Evolutionary conservation across 2,329 filamentous ascomycete species (phyloP).

Genomic region (Penicillium sp.): DNA sequence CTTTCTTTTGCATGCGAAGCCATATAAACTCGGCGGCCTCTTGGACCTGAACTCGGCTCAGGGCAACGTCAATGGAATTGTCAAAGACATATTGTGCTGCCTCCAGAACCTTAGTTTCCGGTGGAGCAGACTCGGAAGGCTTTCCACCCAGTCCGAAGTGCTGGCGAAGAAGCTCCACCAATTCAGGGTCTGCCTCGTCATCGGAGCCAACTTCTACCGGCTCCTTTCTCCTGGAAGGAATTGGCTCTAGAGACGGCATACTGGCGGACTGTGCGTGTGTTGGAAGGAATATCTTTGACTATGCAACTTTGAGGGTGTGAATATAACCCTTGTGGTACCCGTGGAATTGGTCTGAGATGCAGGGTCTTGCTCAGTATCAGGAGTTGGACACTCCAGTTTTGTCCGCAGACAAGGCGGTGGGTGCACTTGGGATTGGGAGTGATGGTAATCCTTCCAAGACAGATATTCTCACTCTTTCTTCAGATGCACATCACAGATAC

Average conservation of each 20-base stretch:
- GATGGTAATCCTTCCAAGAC: too few relatives aligned
- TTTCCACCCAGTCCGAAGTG: slow-evolving; percentile 62
- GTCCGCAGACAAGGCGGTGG: too few relatives aligned
- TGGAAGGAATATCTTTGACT: too few relatives aligned
- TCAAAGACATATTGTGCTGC: slow-evolving; percentile 82
- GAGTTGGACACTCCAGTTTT: too few relatives aligned
- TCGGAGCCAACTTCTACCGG: slow-evolving; percentile 63
- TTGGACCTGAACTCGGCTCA: slow-evolving; percentile 78
- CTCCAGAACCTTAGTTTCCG: slow-evolving; percentile 76
- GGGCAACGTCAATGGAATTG: slow-evolving; percentile 85
- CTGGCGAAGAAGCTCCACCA: slow-evolving; percentile 77
- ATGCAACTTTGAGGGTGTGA: not conserved
- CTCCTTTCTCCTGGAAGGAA: slow-evolving; percentile 10
- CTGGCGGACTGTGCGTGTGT: too few relatives aligned
- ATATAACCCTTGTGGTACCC: slow-evolving; percentile 4
- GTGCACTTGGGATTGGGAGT: too few relatives aligned
- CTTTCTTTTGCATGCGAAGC: slow-evolving; percentile 72
- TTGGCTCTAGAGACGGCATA: slow-evolving; percentile 20
- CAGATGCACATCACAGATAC: slow-evolving; percentile 1
- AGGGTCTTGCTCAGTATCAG: too few relatives aligned
- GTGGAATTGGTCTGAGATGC: too few relatives aligned
- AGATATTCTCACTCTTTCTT: not conserved
- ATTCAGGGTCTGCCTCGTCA: slow-evolving; percentile 82
- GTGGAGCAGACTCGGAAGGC: slow-evolving; percentile 49
- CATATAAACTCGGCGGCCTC: slow-evolving; percentile 74